Base-by-base conservation (phyloP, 2,329 filamentous ascomycete species). In the Penicillium oxalicum region DNA sequence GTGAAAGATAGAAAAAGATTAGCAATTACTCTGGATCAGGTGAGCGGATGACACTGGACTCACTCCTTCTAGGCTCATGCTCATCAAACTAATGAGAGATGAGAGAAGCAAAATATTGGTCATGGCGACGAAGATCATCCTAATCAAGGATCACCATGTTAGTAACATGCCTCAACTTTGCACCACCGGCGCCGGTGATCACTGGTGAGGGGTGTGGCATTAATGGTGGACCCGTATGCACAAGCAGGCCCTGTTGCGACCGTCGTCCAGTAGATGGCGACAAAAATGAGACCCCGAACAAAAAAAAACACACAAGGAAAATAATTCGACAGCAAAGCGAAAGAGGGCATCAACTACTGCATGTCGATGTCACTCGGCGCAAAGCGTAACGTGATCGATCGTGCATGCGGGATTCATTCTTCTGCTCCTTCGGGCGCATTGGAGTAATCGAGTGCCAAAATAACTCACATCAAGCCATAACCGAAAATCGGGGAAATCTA, bases 21-120 rank as follows among this genome's bases (percentile, higher is more conserved):
- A 36, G 18, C 13, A 27, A 26, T 27, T n/a, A 44, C 29, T 5
- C n/a, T 29, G 6, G 25, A 33, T 27, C 12, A 34, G 25, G 12
- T 13, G 33, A 44, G 18, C n/a, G 25, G 11, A 36, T 6, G 29
- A 37, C 3, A 6, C 8, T 25, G 29, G 44, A 57, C 58, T 60
- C 71, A 65, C 70, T 75, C 78, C 73, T 77, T 79, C 59, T 48
- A 82, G 64, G 50, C 76, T 80, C 66, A 81, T 80, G 37, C 77
- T 79, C 60, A 82, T 71, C 50, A 81, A 68, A 51, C 75, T 79
- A 52, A 81, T 79, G 54, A 82, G 65, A 28, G 77, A 80, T 29
- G 79, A 81, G 50, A 83, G 76, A 48, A 83, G 70, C 13, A 83
- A 67, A 42, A 83, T 77, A 55, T 82, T 82, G 44, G 79, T 83